phyloP scores from a whole-genome alignment of 768 basidiomycete genomes.

The Mycena olivaceomarginata region DNA sequence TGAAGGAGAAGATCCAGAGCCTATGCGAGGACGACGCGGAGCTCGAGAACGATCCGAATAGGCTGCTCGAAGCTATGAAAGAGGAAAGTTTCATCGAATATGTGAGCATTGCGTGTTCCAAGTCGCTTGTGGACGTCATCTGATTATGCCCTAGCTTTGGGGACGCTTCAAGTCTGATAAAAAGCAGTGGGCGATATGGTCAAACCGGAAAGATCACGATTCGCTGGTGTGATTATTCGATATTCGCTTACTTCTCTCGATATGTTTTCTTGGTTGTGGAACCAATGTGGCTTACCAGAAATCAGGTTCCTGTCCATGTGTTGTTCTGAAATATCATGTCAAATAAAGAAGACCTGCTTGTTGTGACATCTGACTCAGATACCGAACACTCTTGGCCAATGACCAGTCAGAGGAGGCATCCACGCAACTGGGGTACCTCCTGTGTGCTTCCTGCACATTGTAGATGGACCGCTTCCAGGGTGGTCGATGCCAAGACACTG shows the following conservation, averaged over 20 bases:
- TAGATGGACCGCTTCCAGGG: too few relatives aligned
- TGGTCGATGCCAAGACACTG: too few relatives aligned
- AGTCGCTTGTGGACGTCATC: background rate
- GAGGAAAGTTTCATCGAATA: constrained; percentile 32
- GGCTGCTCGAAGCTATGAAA: constrained; percentile 37
- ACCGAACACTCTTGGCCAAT: too few relatives aligned
- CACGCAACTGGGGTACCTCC: too few relatives aligned
- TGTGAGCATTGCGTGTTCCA: constrained; percentile 4
- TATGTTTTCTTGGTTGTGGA: too few relatives aligned
- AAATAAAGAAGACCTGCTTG: too few relatives aligned
- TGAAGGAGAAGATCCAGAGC: constrained; percentile 39
- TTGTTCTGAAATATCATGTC: too few relatives aligned
- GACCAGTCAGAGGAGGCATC: too few relatives aligned
- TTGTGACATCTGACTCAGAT: too few relatives aligned
- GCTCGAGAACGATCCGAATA: constrained; percentile 36
- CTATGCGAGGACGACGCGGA: constrained; percentile 36
- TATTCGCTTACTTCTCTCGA: background rate
- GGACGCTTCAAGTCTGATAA: constrained; percentile 38
- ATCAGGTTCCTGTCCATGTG: too few relatives aligned
- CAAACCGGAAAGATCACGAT: constrained; percentile 36
- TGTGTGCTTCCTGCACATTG: too few relatives aligned
- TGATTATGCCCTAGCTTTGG: constrained; percentile 31
- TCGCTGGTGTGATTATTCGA: background rate
- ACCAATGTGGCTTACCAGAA: too few relatives aligned
- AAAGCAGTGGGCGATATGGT: constrained; percentile 28